Evolutionary conservation across 2,329 filamentous ascomycete genomes (phyloP).

Genomic region (Cladosporium sp.): DNA sequence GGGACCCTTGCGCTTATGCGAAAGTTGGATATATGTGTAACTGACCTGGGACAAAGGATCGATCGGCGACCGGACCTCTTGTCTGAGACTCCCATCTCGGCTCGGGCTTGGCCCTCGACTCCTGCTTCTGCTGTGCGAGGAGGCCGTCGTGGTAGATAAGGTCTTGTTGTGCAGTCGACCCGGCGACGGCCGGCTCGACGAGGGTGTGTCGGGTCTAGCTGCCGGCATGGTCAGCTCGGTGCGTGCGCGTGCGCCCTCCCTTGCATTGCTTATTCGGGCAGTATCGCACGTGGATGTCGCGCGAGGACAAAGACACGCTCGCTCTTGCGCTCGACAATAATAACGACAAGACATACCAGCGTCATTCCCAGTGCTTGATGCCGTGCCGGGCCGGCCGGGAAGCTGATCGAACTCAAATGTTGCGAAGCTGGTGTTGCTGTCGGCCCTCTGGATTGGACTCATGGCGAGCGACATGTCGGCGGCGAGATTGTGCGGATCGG

Average conservation of each 20-base stretch:
- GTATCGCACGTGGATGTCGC: conserved; percentile 2
- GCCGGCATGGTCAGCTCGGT: conserved; percentile 6
- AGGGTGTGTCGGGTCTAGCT: conserved; percentile 10
- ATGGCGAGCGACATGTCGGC: conserved; percentile 24
- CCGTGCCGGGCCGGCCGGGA: conserved; percentile 10
- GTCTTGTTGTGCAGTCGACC: conserved; percentile 24
- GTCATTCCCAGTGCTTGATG: conserved; percentile 9
- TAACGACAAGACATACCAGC: conserved; percentile 3
- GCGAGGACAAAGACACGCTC: not conserved
- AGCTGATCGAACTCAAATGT: conserved; percentile 10
- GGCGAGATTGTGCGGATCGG: conserved; percentile 37
- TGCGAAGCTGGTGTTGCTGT: conserved; percentile 11
- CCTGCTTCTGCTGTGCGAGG: conserved; percentile 15
- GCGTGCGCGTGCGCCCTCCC: not conserved
- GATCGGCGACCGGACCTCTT: conserved; percentile 46
- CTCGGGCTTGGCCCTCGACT: conserved; percentile 15
- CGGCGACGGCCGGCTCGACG: conserved; percentile 19
- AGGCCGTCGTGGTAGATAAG: conserved; percentile 18
- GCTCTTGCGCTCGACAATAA: not conserved
- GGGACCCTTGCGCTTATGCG: not conserved
- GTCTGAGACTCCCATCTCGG: conserved; percentile 19
- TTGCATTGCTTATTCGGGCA: not conserved
- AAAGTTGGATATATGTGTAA: not conserved
- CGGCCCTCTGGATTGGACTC: not conserved
- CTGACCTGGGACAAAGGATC: conserved; percentile 66